Conservation (phyloP, 2,329 filamentous ascomycete species). For the Amauroascus niger region DNA sequence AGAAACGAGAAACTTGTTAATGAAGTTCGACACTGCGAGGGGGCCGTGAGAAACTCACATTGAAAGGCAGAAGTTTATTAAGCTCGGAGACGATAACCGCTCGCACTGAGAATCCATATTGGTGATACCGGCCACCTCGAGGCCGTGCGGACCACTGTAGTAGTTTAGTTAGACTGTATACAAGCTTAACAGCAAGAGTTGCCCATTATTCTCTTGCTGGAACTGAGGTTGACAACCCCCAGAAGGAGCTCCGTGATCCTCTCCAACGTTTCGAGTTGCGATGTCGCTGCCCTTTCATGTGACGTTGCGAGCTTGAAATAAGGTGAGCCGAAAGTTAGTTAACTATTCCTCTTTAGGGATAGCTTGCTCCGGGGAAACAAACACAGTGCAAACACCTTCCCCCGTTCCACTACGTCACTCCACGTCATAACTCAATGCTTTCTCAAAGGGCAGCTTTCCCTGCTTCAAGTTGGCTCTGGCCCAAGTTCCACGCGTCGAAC, state of each 20-base stretch:
- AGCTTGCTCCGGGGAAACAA: not conserved
- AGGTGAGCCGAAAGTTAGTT: too few relatives aligned
- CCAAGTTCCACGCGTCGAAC: not conserved
- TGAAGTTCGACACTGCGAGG: not conserved
- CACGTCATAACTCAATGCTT: constrained; percentile 11
- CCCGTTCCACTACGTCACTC: constrained; percentile 15
- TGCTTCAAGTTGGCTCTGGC: constrained; percentile 5
- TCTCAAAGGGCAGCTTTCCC: constrained; percentile 3
- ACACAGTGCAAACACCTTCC: constrained; percentile 5
- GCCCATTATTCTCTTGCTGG: not conserved
- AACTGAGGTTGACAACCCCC: too few relatives aligned
- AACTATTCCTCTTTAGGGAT: not conserved
- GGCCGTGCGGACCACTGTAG: too few relatives aligned
- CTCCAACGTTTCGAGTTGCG: too few relatives aligned
- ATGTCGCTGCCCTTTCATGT: not conserved
- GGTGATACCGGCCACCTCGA: not conserved
- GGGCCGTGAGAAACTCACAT: constrained; percentile 34
- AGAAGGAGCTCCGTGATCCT: too few relatives aligned
- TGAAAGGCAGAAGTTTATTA: constrained; percentile 46
- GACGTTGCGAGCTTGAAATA: constrained; percentile 1
- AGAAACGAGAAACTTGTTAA: constrained; percentile 16
- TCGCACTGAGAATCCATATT: constrained; percentile 36
- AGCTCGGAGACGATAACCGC: constrained; percentile 43
- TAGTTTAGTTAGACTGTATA: not conserved
- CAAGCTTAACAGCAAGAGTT: not conserved